Evolutionary conservation across 306 rosid species (phyloP).

Genomic region (Rosa lucieae): DNA sequence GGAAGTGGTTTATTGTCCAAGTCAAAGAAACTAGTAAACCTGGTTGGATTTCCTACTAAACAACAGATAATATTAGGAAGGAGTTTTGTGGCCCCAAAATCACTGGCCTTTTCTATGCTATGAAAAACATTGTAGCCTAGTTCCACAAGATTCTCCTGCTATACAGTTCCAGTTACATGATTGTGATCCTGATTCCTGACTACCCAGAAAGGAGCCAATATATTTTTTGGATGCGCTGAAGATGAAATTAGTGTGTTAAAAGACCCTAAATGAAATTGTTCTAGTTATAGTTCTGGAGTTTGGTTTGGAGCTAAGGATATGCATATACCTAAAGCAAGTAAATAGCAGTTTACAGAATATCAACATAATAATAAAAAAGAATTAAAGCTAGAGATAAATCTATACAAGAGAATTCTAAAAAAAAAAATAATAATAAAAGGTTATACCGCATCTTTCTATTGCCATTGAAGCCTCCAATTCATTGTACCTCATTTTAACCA

Average conservation of each 20-base stretch:
- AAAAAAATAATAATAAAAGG: neutral
- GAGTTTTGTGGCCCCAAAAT: neutral
- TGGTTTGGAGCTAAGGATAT: neutral
- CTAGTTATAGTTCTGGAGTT: neutral
- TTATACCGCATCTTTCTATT: constrained; percentile 77
- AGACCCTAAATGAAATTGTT: neutral
- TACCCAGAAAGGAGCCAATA: too few species aligned
- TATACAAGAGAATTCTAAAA: neutral
- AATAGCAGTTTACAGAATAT: neutral
- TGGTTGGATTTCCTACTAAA: neutral
- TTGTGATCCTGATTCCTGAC: too few species aligned
- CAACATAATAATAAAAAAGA: neutral
- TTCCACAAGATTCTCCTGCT: neutral
- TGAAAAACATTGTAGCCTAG: neutral
- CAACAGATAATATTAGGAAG: neutral
- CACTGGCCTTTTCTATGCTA: neutral
- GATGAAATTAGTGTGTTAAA: neutral
- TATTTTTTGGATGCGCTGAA: neutral
- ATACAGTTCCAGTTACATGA: neutral
- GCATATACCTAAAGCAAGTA: neutral
- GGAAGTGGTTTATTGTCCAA: neutral
- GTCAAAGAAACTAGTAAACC: neutral
- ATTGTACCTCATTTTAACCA: constrained; percentile 75
- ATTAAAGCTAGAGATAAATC: neutral
- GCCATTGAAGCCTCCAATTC: constrained; percentile 66